Conservation (phyloP, 805 yeast genomes). For the Kuraishia hungarica region DNA sequence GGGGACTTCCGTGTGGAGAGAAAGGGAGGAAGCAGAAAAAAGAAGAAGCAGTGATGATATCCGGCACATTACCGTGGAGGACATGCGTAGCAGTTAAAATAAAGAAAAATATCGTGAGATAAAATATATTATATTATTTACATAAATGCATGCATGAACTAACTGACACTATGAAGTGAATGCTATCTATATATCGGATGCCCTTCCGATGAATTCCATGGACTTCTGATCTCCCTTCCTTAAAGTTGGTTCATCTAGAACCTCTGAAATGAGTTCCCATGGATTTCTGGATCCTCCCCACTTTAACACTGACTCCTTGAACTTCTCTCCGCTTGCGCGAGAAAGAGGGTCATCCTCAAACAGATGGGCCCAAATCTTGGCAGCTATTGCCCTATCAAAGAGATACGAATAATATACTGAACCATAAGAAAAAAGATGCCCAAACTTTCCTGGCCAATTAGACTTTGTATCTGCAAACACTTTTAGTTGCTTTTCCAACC, state of each 20-base stretch:
- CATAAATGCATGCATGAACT: not conserved
- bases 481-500: conserved; percentile 46
- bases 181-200: not conserved
- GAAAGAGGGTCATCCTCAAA: conserved; percentile 67
- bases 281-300: conserved; percentile 96
- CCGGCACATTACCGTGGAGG: too few species aligned
- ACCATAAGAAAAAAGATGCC: conserved; percentile 89
- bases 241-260: conserved; percentile 55
- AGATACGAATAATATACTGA: conserved; percentile 89
- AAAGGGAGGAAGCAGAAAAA: too few species aligned
- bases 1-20: too few species aligned
- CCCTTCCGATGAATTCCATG: conserved; percentile 44
- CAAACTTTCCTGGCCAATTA: conserved; percentile 91
- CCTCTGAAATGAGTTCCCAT: conserved; percentile 78
- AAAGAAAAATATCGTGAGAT: not conserved
- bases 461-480: conserved; percentile 64
- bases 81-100: too few species aligned
- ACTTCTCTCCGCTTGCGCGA: conserved; percentile 65
- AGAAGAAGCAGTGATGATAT: too few species aligned
- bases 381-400: conserved; percentile 87
- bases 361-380: conserved; percentile 69
- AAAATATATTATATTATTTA: not conserved
- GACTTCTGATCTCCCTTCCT: conserved; percentile 62
- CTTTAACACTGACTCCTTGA: conserved; percentile 58
- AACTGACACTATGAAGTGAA: too few species aligned